Conservation (phyloP, 1,284 basidiomycete species). For the Papiliotrema terrestris region DNA sequence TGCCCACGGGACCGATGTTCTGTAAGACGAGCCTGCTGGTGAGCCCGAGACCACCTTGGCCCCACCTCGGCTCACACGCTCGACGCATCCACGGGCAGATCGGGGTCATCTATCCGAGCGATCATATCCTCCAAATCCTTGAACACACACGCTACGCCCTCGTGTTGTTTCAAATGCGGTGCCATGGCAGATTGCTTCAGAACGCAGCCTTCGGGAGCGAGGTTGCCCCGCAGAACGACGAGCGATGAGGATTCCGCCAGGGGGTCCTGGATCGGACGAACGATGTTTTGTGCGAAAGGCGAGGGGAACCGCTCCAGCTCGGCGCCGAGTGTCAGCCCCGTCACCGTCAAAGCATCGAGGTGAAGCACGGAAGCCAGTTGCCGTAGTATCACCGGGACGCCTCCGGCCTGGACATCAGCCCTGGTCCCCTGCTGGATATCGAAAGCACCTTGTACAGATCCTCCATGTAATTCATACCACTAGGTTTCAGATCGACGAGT, state of each 20-base stretch:
- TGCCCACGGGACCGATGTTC: conserved; percentile 42
- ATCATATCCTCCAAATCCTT: conserved; percentile 31
- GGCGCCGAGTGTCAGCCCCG: conserved; percentile 42
- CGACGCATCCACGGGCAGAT: conserved; percentile 27
- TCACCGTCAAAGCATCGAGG: conserved; percentile 40
- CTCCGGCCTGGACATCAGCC: conserved; percentile 38
- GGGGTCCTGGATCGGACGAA: conserved; percentile 34
- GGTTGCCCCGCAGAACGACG: conserved; percentile 41
- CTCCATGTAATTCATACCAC: conserved; percentile 50
- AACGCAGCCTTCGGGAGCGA: conserved; percentile 40
- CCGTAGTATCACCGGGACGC: conserved; percentile 43
- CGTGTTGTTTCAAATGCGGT: conserved; percentile 21
- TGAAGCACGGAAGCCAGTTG: conserved; percentile 31
- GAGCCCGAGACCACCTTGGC: neutral
- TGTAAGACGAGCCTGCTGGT: conserved; percentile 34
- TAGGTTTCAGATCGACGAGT: conserved; percentile 51
- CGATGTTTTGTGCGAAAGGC: conserved; percentile 34
- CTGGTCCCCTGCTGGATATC: neutral
- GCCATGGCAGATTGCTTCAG: conserved; percentile 43
- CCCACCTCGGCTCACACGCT: conserved; percentile 25
- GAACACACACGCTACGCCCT: conserved; percentile 40
- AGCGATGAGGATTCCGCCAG: conserved; percentile 30
- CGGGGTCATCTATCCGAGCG: conserved; percentile 35
- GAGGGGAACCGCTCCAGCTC: conserved; percentile 28
- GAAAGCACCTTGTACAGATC: conserved; percentile 45